phyloP scores from a whole-genome alignment of 2,329 filamentous ascomycete genomes.

The Trichoderma hamatum region DNA sequence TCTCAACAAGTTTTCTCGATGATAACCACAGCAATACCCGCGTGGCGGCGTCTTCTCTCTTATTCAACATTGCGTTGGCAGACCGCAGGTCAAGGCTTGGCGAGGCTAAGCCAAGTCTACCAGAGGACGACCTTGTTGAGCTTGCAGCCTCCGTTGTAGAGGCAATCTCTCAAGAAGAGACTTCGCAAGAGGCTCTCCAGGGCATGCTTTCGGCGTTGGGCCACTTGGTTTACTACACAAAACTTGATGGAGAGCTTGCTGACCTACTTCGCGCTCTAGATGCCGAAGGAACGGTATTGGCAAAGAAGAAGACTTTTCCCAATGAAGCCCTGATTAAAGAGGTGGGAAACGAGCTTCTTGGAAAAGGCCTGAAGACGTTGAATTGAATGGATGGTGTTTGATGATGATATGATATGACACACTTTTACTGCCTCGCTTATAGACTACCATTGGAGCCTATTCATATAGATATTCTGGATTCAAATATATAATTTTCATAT shows the following conservation, averaged over 20 bases:
- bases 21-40: slow-evolving; percentile 72
- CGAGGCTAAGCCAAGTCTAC: slow-evolving; percentile 59
- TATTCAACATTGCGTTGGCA: slow-evolving; percentile 77
- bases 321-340: slow-evolving; percentile 60
- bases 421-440: background rate
- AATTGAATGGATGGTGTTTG: background rate
- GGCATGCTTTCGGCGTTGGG: slow-evolving; percentile 78
- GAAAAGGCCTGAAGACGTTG: slow-evolving; percentile 51
- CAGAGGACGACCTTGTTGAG: slow-evolving; percentile 75
- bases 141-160: slow-evolving; percentile 80
- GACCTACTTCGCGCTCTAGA: slow-evolving; percentile 81
- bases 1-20: slow-evolving; percentile 79
- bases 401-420: background rate
- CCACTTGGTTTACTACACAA: slow-evolving; percentile 71
- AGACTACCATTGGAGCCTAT: background rate
- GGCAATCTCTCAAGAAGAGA: slow-evolving; percentile 62
- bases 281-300: slow-evolving; percentile 64
- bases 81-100: slow-evolving; percentile 68
- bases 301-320: slow-evolving; percentile 60
- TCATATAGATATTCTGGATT: background rate
- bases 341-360: slow-evolving; percentile 55
- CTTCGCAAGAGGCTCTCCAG: slow-evolving; percentile 71
- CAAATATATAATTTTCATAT: background rate
- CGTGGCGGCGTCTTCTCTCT: slow-evolving; percentile 78
- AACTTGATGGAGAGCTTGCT: slow-evolving; percentile 71